Evolutionary conservation across 495 filamentous ascomycete genomes (phyloP).

Genomic region (Hypoxylon intermedium): DNA sequence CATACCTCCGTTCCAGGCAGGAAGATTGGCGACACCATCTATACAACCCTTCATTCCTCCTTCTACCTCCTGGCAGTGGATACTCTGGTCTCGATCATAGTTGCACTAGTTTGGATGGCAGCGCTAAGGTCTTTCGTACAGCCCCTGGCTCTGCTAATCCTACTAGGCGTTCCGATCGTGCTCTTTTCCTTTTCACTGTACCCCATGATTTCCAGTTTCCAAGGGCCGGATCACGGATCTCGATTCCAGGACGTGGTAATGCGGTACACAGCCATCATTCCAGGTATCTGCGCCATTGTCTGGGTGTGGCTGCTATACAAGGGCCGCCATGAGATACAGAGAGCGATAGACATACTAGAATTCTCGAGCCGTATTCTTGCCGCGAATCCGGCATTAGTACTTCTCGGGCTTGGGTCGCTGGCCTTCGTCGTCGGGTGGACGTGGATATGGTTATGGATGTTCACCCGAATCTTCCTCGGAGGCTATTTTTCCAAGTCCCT

Average conservation of each 20-base stretch:
- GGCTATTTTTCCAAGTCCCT: conserved; percentile 71
- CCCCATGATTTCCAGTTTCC: conserved; percentile 88
- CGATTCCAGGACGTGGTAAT: conserved; percentile 86
- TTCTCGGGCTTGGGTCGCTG: conserved; percentile 81
- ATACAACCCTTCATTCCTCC: conserved; percentile 83
- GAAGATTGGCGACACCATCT: conserved; percentile 87
- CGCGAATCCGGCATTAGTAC: conserved; percentile 81
- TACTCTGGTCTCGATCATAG: conserved; percentile 84
- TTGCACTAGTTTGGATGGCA: conserved; percentile 90
- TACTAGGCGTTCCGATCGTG: conserved; percentile 84
- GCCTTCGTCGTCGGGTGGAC: conserved; percentile 81
- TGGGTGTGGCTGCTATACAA: conserved; percentile 85
- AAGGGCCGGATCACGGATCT: conserved; percentile 70
- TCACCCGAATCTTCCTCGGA: conserved; percentile 89
- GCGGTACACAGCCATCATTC: conserved; percentile 83
- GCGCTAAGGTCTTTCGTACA: conserved; percentile 84
- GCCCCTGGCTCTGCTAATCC: conserved; percentile 75
- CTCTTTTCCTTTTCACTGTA: conserved; percentile 89
- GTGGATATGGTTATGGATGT: conserved; percentile 97
- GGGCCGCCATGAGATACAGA: conserved; percentile 78
- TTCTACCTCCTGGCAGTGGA: conserved; percentile 89
- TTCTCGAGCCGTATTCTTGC: conserved; percentile 87
- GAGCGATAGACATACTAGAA: conserved; percentile 85
- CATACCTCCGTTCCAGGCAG: conserved; percentile 75
- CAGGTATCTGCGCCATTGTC: conserved; percentile 71